These are phyloP conservation scores for Rosa rugosa DNA, from an alignment of 306 rosid species.

Conservation along the genomic window DNA sequence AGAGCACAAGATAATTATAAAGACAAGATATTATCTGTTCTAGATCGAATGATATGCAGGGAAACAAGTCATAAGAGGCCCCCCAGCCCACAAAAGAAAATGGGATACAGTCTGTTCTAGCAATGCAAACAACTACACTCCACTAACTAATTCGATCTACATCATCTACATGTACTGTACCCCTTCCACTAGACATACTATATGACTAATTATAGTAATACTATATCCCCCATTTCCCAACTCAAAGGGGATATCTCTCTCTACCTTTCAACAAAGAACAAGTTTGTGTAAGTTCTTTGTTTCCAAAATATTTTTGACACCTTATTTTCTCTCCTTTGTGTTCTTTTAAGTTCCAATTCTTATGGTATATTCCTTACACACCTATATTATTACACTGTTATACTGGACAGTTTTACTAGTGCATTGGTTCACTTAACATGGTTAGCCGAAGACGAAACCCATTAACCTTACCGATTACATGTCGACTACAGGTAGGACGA, in stretches of 20 bases:
- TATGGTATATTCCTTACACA: not conserved
- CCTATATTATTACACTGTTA: too few relatives aligned
- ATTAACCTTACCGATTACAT: too few relatives aligned
- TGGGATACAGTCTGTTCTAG: constrained; percentile 54
- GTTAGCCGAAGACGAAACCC: too few relatives aligned
- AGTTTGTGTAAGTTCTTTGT: not conserved
- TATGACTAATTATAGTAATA: not conserved
- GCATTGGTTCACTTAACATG: too few relatives aligned
- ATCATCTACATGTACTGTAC: constrained; percentile 6
- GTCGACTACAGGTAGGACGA: too few relatives aligned
- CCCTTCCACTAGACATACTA: constrained; percentile 23
- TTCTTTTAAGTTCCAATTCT: too few relatives aligned
- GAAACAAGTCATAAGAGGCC: not conserved
- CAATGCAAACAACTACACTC: constrained; percentile 16
- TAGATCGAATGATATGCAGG: not conserved
- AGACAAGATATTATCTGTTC: not conserved
- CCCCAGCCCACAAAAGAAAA: constrained; percentile 31
- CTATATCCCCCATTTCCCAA: constrained; percentile 14
- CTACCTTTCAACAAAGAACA: not conserved
- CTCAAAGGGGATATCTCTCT: not conserved
- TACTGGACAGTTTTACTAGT: too few relatives aligned
- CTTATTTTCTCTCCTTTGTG: not conserved
- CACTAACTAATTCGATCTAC: constrained; percentile 17
- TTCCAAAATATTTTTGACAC: too few relatives aligned
- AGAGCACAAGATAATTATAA: not conserved